Evolutionary conservation across 257 asterid genomes (phyloP), one percentile per base, ranked within the genome.

Genomic region (Primulina tabacum): DNA sequence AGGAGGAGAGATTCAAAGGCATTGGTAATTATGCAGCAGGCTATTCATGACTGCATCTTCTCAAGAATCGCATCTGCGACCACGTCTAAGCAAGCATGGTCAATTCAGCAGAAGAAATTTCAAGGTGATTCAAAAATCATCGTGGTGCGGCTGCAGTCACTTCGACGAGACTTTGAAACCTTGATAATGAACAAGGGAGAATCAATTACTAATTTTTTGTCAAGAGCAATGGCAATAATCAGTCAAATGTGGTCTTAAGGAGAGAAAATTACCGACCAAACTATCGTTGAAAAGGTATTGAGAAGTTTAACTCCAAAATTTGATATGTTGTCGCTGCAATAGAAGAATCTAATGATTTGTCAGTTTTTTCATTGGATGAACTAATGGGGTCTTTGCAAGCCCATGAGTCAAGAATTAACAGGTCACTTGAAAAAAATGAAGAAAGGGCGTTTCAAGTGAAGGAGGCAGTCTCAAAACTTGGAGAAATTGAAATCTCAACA

Each of bases 281-380:
- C 5, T 3, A 35, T 74, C 3, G 52, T 67, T 9, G 18, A n/a
- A 14, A 74, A 60, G 5, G 64, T 67, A 2, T 26, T 74, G 11
- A 43, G 43, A 29, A 74, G 59, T 3, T 17, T 70, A 32, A 61
- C 11, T 7, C 33, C 16, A 26, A 60, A 60, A 6, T 70, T 58
- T 29, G 43, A 40, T 4, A 70, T 26, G 32, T 60, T 12, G 60
- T 50, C 4, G 71, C 60, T 21, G 58, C 77, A 2, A 73, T 73
- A 10, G 72, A 73, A 8, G 72, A 73, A 56, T 56, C 67, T 16
- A 65, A 37, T 24, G 71, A 65, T 67, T 12, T 65, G 8, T 65
- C 71, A 33, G 0, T 33, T 14, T 34, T 20, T 56, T 8, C 17
- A 10, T 38, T 56, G 14, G 76, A 69, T 69, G 73, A 72, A 6